These are phyloP conservation scores for Dendrocalamus latiflorus DNA, from an alignment of 202 grass and related monocot genomes.

Conservation along the genomic window DNA sequence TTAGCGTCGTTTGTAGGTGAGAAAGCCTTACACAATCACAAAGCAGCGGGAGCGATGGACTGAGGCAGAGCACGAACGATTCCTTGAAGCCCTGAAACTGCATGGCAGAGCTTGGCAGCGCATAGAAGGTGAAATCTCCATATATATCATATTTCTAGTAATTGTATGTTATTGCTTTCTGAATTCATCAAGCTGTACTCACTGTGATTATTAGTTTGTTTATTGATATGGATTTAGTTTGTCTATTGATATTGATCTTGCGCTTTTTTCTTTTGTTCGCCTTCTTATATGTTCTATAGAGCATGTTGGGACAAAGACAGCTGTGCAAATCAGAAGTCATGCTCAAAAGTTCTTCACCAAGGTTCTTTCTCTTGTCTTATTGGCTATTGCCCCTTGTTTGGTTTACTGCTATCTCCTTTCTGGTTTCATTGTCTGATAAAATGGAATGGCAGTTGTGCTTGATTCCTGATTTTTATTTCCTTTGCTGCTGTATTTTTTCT, in stretches of 20 bases:
- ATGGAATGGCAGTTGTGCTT: not conserved
- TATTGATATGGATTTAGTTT: constrained; percentile 18
- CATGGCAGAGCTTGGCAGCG: constrained; percentile 98
- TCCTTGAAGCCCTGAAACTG: constrained; percentile 93
- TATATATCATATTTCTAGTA: constrained; percentile 4
- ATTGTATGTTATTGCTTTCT: no score
- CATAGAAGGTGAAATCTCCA: constrained; percentile 74
- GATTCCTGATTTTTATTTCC: not conserved
- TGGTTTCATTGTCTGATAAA: not conserved
- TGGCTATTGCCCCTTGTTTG: constrained; percentile 26
- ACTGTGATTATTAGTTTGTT: constrained; percentile 1
- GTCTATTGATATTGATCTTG: constrained; percentile 39
- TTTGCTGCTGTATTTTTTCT: not conserved
- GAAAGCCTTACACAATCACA: constrained; percentile 97
- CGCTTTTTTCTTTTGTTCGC: constrained; percentile 36
- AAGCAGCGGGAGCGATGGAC: constrained; percentile 97
- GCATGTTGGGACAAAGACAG: no score
- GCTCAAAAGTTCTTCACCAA: no score
- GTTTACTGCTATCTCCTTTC: constrained; percentile 4
- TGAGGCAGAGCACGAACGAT: constrained; percentile 91
- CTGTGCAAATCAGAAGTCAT: no score
- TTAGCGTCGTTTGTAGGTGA: constrained; percentile 46
- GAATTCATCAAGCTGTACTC: constrained; percentile 3
- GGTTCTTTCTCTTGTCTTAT: constrained; percentile 45
- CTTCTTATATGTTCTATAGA: no score